Percentiles rank a stretch among this genome's conserved stretches.
Conservation (phyloP, 2,329 filamentous ascomycete genomes). For the Botryosphaeria dothidea region DNA sequence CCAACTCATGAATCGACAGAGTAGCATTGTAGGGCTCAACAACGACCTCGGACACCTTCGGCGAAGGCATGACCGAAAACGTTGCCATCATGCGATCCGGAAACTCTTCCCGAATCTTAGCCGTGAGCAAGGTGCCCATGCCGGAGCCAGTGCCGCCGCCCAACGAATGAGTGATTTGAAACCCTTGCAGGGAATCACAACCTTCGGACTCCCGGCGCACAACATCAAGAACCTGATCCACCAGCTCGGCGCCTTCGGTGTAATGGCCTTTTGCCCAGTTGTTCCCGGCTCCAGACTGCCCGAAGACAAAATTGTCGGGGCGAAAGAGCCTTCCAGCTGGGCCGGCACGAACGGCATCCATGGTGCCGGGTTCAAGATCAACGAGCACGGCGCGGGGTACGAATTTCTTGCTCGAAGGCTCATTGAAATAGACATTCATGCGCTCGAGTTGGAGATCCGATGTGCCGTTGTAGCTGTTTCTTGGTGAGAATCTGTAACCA, state of each 20-base stretch:
- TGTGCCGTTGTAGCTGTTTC: conserved; percentile 84
- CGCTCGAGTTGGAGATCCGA: conserved; percentile 99
- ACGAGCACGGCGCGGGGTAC: conserved; percentile 98
- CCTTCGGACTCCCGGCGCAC: conserved; percentile 98
- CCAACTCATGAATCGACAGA: conserved; percentile 96
- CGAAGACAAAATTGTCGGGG: conserved; percentile 99
- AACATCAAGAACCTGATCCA: conserved; percentile 97
- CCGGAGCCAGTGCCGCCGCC: conserved; percentile 99
- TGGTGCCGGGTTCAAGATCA: conserved; percentile 98
- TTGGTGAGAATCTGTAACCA: conserved; percentile 26
- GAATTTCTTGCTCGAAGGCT: conserved; percentile 98
- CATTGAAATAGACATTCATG: conserved; percentile 99
- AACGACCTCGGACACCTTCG: conserved; percentile 99
- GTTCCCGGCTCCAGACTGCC: conserved; percentile 99
- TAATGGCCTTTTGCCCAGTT: conserved; percentile 99
- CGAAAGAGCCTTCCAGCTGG: conserved; percentile 99
- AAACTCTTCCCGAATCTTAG: conserved; percentile 99
- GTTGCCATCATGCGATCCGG: conserved; percentile 99
- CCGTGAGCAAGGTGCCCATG: conserved; percentile 99
- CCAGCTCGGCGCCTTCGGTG: conserved; percentile 98
- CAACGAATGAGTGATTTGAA: conserved; percentile 99
- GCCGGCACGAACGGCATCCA: conserved; percentile 97
- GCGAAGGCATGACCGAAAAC: conserved; percentile 97
- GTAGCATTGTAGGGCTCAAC: conserved; percentile 99
- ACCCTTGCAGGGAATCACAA: conserved; percentile 99